These are phyloP conservation scores for Plasmodium fragile DNA, from an alignment of 169 alveolate species.

Conservation along the genomic window DNA sequence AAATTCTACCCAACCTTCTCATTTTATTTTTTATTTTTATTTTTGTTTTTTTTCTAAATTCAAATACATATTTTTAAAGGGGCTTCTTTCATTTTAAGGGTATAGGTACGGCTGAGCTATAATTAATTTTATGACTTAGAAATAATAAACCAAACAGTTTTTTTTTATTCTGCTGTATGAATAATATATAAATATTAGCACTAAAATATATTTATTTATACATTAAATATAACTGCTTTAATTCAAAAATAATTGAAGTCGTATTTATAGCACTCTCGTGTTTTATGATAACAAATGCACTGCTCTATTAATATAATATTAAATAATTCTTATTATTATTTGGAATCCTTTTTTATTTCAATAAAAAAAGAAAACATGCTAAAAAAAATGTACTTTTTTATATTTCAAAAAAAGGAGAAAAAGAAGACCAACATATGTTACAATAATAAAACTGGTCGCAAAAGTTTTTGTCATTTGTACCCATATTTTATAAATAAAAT, in stretches of 20 bases:
- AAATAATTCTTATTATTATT: too few relatives aligned
- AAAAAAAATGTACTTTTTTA: neutral
- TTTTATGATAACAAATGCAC: neutral
- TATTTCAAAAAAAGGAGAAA: neutral
- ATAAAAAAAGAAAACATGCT: too few relatives aligned
- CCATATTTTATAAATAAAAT: too few relatives aligned
- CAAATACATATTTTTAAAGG: neutral
- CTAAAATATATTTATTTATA: too few relatives aligned
- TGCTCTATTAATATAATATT: neutral
- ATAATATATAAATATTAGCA: too few relatives aligned
- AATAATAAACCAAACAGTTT: too few relatives aligned
- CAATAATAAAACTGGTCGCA: neutral
- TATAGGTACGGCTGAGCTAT: neutral
- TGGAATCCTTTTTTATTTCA: neutral
- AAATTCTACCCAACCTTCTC: too few relatives aligned
- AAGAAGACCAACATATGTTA: neutral
- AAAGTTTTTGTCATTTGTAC: neutral
- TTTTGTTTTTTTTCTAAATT: too few relatives aligned
- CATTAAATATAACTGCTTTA: too few relatives aligned
- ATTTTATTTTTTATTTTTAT: too few relatives aligned
- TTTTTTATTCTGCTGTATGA: neutral
- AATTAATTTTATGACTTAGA: neutral
- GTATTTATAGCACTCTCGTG: too few relatives aligned
- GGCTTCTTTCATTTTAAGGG: neutral
- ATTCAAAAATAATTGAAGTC: too few relatives aligned